These are phyloP conservation scores for Ramaria sp. DNA, from an alignment of 768 basidiomycete species.

Conservation along the genomic window DNA sequence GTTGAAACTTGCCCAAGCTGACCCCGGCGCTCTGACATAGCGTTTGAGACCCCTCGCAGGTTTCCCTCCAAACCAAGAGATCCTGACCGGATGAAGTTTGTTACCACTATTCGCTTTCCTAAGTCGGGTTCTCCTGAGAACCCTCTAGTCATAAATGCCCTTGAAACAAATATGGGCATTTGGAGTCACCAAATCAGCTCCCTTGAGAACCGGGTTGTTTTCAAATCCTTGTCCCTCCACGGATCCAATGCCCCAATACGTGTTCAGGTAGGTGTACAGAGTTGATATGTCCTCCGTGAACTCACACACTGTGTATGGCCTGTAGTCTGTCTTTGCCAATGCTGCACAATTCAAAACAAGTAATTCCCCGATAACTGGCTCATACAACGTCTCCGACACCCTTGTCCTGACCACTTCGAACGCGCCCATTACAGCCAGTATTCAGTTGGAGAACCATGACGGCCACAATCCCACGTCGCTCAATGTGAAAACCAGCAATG, in stretches of 20 bases:
- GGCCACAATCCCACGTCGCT: neutral
- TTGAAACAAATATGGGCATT: conserved; percentile 33
- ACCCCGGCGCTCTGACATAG: neutral
- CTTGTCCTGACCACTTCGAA: conserved; percentile 31
- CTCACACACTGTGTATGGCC: conserved; percentile 1
- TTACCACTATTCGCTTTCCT: conserved; percentile 29
- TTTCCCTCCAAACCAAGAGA: neutral
- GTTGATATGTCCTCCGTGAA: neutral
- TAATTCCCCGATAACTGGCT: conserved; percentile 38
- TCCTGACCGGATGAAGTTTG: conserved; percentile 19
- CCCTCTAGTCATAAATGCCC: conserved; percentile 26
- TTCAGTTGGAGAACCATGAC: conserved; percentile 19
- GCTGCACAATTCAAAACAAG: conserved; percentile 23
- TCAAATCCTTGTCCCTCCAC: conserved; percentile 25
- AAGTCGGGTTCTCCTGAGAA: conserved; percentile 7
- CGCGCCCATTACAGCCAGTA: conserved; percentile 26
- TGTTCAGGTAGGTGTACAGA: neutral
- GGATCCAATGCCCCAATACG: conserved; percentile 20
- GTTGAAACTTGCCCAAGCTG: neutral
- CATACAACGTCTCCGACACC: conserved; percentile 25
- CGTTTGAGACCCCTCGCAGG: conserved; percentile 9
- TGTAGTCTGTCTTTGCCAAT: conserved; percentile 27
- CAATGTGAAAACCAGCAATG: conserved; percentile 2
- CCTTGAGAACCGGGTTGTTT: conserved; percentile 24
- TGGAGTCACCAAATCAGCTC: conserved; percentile 28